phyloP scores from a whole-genome alignment of 1,284 basidiomycete genomes.

The Polyporus tsugae region DNA sequence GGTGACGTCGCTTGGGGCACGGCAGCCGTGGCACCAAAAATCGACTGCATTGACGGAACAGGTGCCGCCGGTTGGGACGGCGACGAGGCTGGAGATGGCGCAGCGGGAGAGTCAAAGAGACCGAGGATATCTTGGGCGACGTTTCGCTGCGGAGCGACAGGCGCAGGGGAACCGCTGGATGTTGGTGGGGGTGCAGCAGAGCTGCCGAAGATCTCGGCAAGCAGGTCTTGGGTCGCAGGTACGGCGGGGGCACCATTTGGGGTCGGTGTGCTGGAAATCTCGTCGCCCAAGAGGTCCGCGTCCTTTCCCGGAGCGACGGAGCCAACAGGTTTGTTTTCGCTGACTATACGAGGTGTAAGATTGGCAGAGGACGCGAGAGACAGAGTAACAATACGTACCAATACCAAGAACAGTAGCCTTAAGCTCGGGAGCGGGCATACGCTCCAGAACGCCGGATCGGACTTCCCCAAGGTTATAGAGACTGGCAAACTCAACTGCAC shows the following conservation, averaged over 20 bases:
- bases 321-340: conserved; percentile 93
- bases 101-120: conserved; percentile 72
- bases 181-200: conserved; percentile 52
- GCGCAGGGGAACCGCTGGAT: conserved; percentile 45
- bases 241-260: conserved; percentile 47
- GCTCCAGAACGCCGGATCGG: conserved; percentile 91
- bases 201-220: conserved; percentile 93
- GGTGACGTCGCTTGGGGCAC: conserved; percentile 48
- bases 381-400: conserved; percentile 53
- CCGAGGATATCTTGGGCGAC: conserved; percentile 92
- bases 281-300: conserved; percentile 72
- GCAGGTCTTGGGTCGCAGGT: conserved; percentile 87
- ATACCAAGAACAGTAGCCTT: conserved; percentile 94
- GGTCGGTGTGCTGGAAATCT: conserved; percentile 54
- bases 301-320: conserved; percentile 84
- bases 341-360: conserved; percentile 59
- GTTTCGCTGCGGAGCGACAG: conserved; percentile 59
- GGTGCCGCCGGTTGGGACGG: conserved; percentile 45
- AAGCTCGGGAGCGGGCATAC: conserved; percentile 98
- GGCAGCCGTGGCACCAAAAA: conserved; percentile 38
- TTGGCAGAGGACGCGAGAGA: neutral
- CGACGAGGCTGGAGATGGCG: conserved; percentile 51
- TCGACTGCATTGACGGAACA: conserved; percentile 35
- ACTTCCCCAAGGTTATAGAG: conserved; percentile 82
- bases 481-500: conserved; percentile 94